Base-by-base conservation (phyloP, 805 yeast species). In the Nakazawaea molendinolei region DNA sequence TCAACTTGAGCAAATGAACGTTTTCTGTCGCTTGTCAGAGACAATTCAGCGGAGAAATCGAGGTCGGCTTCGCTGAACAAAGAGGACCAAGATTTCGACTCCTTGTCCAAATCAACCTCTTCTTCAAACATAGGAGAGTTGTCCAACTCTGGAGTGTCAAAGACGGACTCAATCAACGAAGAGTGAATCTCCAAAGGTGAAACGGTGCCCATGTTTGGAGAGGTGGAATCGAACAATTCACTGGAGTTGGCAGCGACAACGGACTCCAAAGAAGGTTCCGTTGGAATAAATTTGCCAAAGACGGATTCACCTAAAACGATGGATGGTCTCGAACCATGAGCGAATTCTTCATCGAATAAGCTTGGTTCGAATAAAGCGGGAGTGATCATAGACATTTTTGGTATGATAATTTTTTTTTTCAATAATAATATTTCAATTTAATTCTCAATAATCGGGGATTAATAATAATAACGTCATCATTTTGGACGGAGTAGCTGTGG, bases 61-160 rank as follows among this genome's bases (percentile, higher is more conserved):
- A 39, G 13, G 23, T 56, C 63, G 26, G 65, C 59, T 34, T 65
- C 68, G 8, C 56, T 62, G 51, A 81, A 79, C 40, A 81, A 63
- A 10, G 86, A 72, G 29, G 70, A 74, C 86, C 86, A 79, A 46
- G 69, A 70, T 24, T 71, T 67, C 14, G 49, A 14, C 17, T 63
- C 51, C 36, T 62, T 57, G 37, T 61, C 61, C 44, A 64, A 71
- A 42, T 59, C 62, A 44, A 64, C 72, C 41, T 57, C 50, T 38
- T 75, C 75, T 49, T 75, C 81, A 47, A 79, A 79, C 72, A 78
- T 71, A 39, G 84, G 79, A 48, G 77, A 64, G 45, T 69, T 73
- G 38, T 51, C 54, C 37, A 53, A 44, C 29, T 50, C 52, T 41
- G 49, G 52, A 43, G 52, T 53, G 23, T 65, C 56, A 47, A 74